phyloP scores from a whole-genome alignment of 352 stramenopile species.

The Pythium sukuiense region DNA sequence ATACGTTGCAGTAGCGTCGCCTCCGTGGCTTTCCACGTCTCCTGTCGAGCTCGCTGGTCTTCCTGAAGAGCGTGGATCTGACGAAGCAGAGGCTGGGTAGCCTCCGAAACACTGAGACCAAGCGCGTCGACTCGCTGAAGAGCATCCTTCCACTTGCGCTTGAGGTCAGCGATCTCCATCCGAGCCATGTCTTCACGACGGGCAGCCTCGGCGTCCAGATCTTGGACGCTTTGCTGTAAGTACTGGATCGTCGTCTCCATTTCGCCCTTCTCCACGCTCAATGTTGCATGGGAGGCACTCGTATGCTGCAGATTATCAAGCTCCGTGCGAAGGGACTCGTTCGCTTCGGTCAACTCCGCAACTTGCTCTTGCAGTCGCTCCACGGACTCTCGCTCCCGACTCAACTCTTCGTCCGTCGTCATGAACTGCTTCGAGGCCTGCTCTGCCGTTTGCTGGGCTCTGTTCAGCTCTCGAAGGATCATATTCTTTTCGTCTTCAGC shows the following conservation, averaged over 20 bases:
- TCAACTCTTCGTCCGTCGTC: constrained; percentile 33
- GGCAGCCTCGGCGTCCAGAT: constrained; percentile 52
- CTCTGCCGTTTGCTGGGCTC: constrained; percentile 27
- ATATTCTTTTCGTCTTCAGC: constrained; percentile 55
- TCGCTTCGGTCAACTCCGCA: constrained; percentile 32
- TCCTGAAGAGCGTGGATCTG: constrained; percentile 74
- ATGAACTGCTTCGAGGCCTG: constrained; percentile 23
- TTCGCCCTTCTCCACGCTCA: constrained; percentile 53
- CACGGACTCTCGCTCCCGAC: constrained; percentile 31
- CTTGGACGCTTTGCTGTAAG: constrained; percentile 52
- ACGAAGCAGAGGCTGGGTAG: constrained; percentile 70
- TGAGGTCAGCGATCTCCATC: constrained; percentile 54
- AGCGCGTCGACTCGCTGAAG: constrained; percentile 67
- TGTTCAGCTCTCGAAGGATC: constrained; percentile 38
- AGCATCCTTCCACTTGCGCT: constrained; percentile 80
- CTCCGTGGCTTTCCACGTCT: constrained; percentile 59
- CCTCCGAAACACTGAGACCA: constrained; percentile 64
- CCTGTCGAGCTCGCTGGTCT: constrained; percentile 56
- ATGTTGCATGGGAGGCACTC: constrained; percentile 46
- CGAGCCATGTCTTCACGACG: constrained; percentile 66
- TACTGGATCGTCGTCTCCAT: constrained; percentile 64
- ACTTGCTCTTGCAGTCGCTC: constrained; percentile 31
- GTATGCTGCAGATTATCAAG: constrained; percentile 40
- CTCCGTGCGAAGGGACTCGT: constrained; percentile 39
- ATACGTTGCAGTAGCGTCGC: constrained; percentile 42